These are phyloP conservation scores for Chrysanthemum lavandulifolium DNA, from an alignment of 129 eudicot species.

Conservation along the genomic window DNA sequence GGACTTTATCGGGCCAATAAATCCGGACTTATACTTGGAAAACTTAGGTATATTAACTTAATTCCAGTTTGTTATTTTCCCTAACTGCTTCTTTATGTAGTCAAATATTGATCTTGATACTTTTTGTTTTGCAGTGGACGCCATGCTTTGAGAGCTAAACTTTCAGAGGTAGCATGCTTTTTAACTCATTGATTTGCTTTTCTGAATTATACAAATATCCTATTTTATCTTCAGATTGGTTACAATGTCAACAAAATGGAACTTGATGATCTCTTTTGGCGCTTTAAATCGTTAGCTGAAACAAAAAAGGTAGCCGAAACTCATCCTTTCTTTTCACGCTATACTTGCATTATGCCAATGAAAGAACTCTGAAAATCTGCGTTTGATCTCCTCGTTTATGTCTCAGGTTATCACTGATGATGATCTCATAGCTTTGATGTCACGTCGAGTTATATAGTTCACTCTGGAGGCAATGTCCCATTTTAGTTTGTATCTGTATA, in stretches of 20 bases:
- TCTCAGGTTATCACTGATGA: constrained; percentile 12
- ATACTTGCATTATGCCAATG: background rate
- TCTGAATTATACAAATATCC: too few relatives aligned
- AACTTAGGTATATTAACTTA: constrained; percentile 56
- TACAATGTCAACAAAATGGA: constrained; percentile 55
- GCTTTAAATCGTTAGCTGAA: constrained; percentile 70
- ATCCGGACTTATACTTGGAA: constrained; percentile 83
- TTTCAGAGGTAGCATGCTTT: constrained; percentile 48
- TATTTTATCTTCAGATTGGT: constrained; percentile 46
- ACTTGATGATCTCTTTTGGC: constrained; percentile 72
- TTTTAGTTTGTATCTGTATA: too few relatives aligned
- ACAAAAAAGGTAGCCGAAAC: constrained; percentile 51
- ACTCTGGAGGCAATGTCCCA: too few relatives aligned
- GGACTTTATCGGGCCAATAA: constrained; percentile 44
- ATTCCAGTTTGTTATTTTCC: background rate
- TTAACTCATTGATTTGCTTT: background rate
- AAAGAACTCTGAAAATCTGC: background rate
- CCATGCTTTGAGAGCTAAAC: constrained; percentile 70
- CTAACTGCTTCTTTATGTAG: background rate
- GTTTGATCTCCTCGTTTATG: background rate
- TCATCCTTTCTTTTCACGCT: background rate
- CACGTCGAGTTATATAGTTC: background rate
- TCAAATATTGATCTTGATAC: background rate
- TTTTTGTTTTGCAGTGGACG: constrained; percentile 57
- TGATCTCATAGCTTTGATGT: background rate